Evolutionary conservation across 208 protist genomes (phyloP).

Genomic region (Wallacemonas collosoma): DNA sequence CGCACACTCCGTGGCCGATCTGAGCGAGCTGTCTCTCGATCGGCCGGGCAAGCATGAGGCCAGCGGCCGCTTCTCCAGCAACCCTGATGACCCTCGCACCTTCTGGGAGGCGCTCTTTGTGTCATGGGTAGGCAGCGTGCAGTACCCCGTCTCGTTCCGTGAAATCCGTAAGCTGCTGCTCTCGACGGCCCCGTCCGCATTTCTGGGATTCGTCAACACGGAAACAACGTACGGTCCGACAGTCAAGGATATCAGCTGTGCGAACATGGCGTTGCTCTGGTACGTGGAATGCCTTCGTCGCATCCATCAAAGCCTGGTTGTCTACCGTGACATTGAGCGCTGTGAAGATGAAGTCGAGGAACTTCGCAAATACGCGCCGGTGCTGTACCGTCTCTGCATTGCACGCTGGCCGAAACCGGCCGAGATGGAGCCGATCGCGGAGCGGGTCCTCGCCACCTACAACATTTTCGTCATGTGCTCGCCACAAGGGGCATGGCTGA

Average conservation of each 20-base stretch:
- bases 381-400: conserved; percentile 41
- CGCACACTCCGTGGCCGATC: neutral
- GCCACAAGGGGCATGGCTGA: conserved; percentile 36
- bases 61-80: conserved; percentile 1
- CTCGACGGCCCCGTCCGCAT: conserved; percentile 31
- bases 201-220: conserved; percentile 27
- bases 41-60: conserved; percentile 5
- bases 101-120: conserved; percentile 42
- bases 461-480: conserved; percentile 32
- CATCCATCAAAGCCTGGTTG: conserved; percentile 41
- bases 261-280: conserved; percentile 60
- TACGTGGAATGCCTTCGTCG: conserved; percentile 43
- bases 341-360: conserved; percentile 46
- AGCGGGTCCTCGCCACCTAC: conserved; percentile 16
- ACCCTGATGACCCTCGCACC: conserved; percentile 15
- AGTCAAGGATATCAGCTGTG: conserved; percentile 29
- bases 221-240: conserved; percentile 24
- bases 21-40: neutral
- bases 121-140: conserved; percentile 30
- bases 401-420: conserved; percentile 34
- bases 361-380: conserved; percentile 31
- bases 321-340: conserved; percentile 41
- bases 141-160: conserved; percentile 31
- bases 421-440: conserved; percentile 24
- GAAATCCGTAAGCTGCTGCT: conserved; percentile 45